A percentile compares a stretch with the other conserved stretches of the same genome.
These are phyloP conservation scores for Coemansia sp. DNA, from an alignment of 192 early-diverging fungal genomes.

Conservation along the genomic window DNA sequence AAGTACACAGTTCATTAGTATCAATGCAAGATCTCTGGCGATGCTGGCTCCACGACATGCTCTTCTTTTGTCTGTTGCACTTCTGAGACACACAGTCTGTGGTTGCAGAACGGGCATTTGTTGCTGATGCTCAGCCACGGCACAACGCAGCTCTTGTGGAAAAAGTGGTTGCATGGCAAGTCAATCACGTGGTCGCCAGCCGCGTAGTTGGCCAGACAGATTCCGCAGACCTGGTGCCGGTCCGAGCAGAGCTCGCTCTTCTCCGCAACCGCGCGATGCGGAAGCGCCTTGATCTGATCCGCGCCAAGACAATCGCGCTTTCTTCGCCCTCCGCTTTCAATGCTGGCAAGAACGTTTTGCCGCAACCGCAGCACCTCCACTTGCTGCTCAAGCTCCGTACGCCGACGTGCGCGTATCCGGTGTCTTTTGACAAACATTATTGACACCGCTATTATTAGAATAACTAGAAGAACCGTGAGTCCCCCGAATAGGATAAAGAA, in stretches of 20 bases:
- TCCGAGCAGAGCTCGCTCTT: neutral
- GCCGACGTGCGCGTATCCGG: neutral
- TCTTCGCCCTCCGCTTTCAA: neutral
- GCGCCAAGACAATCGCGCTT: neutral
- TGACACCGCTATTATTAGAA: neutral
- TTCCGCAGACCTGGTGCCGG: conserved; percentile 52
- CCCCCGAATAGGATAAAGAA: neutral
- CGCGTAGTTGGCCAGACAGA: conserved; percentile 82
- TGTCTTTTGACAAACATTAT: conserved; percentile 2
- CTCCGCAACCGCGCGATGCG: neutral
- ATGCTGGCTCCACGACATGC: neutral
- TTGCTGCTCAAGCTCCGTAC: neutral
- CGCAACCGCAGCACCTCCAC: conserved; percentile 3
- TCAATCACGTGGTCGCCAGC: conserved; percentile 60
- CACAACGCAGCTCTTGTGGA: conserved; percentile 79
- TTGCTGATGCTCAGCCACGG: conserved; percentile 85
- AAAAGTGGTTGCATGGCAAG: conserved; percentile 80
- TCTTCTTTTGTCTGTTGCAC: conserved; percentile 14
- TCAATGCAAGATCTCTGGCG: no score
- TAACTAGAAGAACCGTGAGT: neutral
- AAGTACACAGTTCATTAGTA: neutral
- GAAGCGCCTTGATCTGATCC: conserved; percentile 3
- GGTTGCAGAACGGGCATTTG: conserved; percentile 77
- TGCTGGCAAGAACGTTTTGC: neutral
- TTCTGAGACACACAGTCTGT: neutral